A percentile compares a stretch with the other conserved stretches of the same genome.
Conservation (phyloP, 306 rosid genomes). For the Urtica urens region DNA sequence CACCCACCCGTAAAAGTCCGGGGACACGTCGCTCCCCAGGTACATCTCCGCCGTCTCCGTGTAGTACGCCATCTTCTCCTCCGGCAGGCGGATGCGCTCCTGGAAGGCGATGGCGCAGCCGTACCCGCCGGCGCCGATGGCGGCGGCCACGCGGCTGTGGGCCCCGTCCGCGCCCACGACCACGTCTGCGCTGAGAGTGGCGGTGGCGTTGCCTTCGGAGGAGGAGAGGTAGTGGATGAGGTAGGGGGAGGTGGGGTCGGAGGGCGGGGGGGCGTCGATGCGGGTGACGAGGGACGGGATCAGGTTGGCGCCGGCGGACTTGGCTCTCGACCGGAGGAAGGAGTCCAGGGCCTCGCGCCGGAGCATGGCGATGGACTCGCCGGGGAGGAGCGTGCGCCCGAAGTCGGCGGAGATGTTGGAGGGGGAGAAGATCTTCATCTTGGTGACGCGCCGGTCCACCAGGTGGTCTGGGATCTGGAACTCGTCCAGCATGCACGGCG, state of each 20-base stretch:
- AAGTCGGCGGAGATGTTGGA: constrained; percentile 83
- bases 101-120: constrained; percentile 77
- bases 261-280: constrained; percentile 40
- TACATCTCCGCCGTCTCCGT: constrained; percentile 78
- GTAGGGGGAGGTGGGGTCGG: constrained; percentile 36
- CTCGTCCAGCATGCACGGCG: constrained; percentile 84
- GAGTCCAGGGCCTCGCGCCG: constrained; percentile 90
- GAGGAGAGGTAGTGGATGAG: constrained; percentile 41
- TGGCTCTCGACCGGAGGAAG: constrained; percentile 69
- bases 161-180: constrained; percentile 88
- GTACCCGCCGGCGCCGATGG: constrained; percentile 68
- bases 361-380: constrained; percentile 85
- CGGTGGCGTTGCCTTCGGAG: constrained; percentile 16
- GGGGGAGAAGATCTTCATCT: constrained; percentile 70
- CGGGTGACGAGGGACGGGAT: constrained; percentile 52
- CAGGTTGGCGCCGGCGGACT: constrained; percentile 46
- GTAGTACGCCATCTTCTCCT: constrained; percentile 69
- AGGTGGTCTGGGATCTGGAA: constrained; percentile 65
- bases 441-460: constrained; percentile 70
- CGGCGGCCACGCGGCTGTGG: constrained; percentile 68
- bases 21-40: constrained; percentile 74
- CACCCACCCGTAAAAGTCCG: constrained; percentile 92
- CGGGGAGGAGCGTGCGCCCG: constrained; percentile 54
- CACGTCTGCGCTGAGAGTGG: constrained; percentile 50
- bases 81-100: constrained; percentile 62